Evolutionary conservation across 2,329 filamentous ascomycete genomes (phyloP).

Genomic region (Monosporascus sp.): DNA sequence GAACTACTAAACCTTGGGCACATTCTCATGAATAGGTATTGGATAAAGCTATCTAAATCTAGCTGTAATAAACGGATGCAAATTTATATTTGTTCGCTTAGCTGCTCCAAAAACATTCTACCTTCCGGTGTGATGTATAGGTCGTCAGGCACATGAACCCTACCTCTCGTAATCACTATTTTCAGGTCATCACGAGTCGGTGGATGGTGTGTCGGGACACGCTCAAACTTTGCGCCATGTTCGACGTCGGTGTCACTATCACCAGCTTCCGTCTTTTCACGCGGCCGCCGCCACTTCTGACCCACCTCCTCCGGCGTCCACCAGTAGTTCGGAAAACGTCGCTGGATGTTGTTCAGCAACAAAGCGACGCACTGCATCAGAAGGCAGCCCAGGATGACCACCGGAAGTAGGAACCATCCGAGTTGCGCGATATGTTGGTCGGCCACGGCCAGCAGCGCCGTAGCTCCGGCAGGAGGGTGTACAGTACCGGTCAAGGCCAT

Average conservation of each 20-base stretch:
- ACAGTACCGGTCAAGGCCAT: slow-evolving; percentile 70
- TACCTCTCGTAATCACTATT: slow-evolving; percentile 7
- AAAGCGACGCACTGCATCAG: slow-evolving; percentile 61
- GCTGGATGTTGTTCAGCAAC: slow-evolving; percentile 64
- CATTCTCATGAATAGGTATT: too few relatives aligned
- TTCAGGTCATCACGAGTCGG: too few relatives aligned
- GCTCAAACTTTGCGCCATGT: slow-evolving; percentile 7
- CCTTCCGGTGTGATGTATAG: slow-evolving; percentile 11
- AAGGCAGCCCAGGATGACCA: slow-evolving; percentile 54
- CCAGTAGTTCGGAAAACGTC: slow-evolving; percentile 66
- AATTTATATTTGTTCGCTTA: slow-evolving; percentile 7
- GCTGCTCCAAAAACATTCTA: slow-evolving; percentile 9
- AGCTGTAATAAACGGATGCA: neutral
- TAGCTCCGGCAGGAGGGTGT: slow-evolving; percentile 71
- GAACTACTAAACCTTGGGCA: too few relatives aligned
- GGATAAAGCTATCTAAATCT: too few relatives aligned
- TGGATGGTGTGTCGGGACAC: slow-evolving; percentile 1
- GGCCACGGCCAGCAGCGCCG: slow-evolving; percentile 62
- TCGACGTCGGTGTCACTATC: slow-evolving; percentile 7
- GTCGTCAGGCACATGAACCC: slow-evolving; percentile 5
- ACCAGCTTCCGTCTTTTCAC: neutral
- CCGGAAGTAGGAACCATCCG: slow-evolving; percentile 64
- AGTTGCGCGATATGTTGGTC: slow-evolving; percentile 48
- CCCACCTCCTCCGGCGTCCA: slow-evolving; percentile 45
- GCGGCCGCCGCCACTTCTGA: slow-evolving; percentile 1